Conservation (phyloP, 73 alveolate genomes). For the Paramecium pentaurelia region DNA sequence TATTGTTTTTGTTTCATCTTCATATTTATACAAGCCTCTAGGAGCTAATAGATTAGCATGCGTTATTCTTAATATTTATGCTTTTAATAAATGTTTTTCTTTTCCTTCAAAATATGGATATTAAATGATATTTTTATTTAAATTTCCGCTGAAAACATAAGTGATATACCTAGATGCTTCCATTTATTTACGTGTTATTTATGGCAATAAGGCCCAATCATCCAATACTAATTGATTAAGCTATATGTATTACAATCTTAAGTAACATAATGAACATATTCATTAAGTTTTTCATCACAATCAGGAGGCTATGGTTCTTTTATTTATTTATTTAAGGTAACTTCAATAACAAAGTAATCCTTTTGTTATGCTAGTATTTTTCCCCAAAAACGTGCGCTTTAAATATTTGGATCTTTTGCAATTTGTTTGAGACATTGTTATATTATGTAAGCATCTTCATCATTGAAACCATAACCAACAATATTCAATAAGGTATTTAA, state of each 20-base stretch:
- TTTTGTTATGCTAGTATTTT: neutral
- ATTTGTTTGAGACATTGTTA: neutral
- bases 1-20: neutral
- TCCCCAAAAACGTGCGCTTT: constrained; percentile 3
- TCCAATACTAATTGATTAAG: neutral
- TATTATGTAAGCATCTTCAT: constrained; percentile 25
- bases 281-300: constrained; percentile 22
- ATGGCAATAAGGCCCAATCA: constrained; percentile 32
- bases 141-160: neutral
- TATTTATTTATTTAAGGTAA: neutral
- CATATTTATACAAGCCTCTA: constrained; percentile 31
- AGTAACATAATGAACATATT: constrained; percentile 27
- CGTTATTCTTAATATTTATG: constrained; percentile 17
- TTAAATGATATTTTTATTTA: neutral
- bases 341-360: constrained; percentile 44
- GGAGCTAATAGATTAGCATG: constrained; percentile 13
- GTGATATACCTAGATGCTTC: neutral
- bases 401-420: constrained; percentile 4
- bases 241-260: neutral
- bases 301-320: constrained; percentile 14
- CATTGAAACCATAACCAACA: constrained; percentile 31
- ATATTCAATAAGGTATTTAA: neutral
- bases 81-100: constrained; percentile 23
- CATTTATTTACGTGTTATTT: neutral
- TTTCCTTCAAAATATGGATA: constrained; percentile 29